Base-by-base conservation (phyloP, 2,329 filamentous ascomycete species). In the Scleromitrula shiraiana region DNA sequence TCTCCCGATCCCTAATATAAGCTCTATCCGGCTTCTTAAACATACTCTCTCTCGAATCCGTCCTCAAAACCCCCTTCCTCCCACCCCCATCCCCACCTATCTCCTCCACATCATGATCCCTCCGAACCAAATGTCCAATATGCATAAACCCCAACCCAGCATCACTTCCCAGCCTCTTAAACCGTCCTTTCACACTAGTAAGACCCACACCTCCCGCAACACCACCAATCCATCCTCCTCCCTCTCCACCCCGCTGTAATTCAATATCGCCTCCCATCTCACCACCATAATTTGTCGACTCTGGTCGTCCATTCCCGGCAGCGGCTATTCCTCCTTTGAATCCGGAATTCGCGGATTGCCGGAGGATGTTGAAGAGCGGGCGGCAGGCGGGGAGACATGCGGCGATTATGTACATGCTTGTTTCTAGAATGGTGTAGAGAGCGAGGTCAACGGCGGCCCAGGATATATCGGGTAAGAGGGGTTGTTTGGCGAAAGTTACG, bases 341-440 rank as follows among this genome's bases (percentile, higher is more conserved):
- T n/a, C n/a, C n/a, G n/a, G n/a, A n/a, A n/a, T n/a, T n/a, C n/a
- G n/a, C n/a, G n/a, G n/a, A n/a, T n/a, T 49, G 46, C 4, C 41
- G 40, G 6, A 51, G 9, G 7, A 37, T 32, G 15, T 32, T 45
- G 30, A 39, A 49, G 17, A 51, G 41, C 1, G 50, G 41, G 10
- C 50, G 50, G 5, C 47, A 43, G 10, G 46, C 30, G 2, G 50
- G 50, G 4, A 51, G 37, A 42, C 46, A 51, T 2, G 50, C 40
- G 3, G 50, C 50, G 20, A 51, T 49, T 22, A 51, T 33, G 20
- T 51, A 51, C 26, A 50, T 49, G 24, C 36, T 42, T 5, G 50
- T 45, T 50, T 51, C 50, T 4, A 48, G 19, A 2, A 49, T 23
- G 8, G 40, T 50, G 8, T 43, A 51, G 9, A 46, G 32, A 8